Evolutionary conservation across 495 filamentous ascomycete species (phyloP).

Genomic region (Penicillium maclennaniae): DNA sequence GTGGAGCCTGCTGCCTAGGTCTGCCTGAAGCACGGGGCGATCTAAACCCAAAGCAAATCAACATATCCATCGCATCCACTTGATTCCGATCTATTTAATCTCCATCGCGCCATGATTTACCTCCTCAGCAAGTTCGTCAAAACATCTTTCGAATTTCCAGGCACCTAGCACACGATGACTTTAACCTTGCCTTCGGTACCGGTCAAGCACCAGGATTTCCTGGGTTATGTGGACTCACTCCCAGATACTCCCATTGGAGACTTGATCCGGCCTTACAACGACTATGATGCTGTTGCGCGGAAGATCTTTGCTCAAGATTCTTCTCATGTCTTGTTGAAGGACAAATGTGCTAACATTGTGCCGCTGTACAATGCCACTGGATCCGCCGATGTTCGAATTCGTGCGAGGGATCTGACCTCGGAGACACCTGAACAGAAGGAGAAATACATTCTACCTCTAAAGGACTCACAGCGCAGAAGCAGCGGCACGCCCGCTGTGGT

Average conservation of each 20-base stretch:
- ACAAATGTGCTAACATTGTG: constrained; percentile 62
- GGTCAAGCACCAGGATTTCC: constrained; percentile 39
- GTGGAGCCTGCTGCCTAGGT: background rate
- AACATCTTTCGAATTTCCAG: no score
- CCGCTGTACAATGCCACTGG: constrained; percentile 64
- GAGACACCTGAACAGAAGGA: constrained; percentile 58
- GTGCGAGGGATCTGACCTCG: constrained; percentile 56
- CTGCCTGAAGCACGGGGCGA: background rate
- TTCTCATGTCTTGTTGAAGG: constrained; percentile 50
- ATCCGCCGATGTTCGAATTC: constrained; percentile 49
- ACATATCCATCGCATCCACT: no score
- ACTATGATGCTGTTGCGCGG: constrained; percentile 63
- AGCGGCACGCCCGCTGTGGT: constrained; percentile 64
- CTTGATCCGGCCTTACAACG: constrained; percentile 63
- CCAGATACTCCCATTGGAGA: constrained; percentile 51
- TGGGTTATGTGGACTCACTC: constrained; percentile 43
- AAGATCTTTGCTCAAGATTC: constrained; percentile 70
- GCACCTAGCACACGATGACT: no score
- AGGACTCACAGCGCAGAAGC: constrained; percentile 52
- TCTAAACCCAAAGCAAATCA: background rate
- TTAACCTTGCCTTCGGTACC: constrained; percentile 34
- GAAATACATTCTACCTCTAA: constrained; percentile 68
- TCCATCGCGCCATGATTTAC: no score
- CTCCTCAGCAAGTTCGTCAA: no score
- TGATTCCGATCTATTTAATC: no score